phyloP scores from a whole-genome alignment of 441 rosid genomes.

The Gossypium laxum region DNA sequence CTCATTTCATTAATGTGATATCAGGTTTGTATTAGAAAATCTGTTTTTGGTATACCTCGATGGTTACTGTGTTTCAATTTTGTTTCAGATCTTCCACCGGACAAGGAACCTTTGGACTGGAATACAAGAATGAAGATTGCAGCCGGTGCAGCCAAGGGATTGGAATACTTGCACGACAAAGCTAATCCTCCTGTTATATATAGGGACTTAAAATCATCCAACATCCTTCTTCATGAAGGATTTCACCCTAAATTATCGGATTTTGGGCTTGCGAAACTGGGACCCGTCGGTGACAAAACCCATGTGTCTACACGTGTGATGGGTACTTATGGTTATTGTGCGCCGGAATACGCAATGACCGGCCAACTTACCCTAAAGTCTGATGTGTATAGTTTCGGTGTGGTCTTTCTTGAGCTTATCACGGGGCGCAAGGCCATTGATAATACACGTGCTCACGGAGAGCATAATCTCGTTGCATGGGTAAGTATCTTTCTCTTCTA shows the following conservation, averaged over 20 bases:
- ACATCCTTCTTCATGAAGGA: conserved; percentile 84
- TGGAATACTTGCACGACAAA: conserved; percentile 86
- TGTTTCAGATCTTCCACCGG: conserved; percentile 66
- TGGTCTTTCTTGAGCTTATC: conserved; percentile 90
- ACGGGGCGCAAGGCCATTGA: conserved; percentile 97
- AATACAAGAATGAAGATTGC: conserved; percentile 93
- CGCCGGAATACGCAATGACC: conserved; percentile 97
- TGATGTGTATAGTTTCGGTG: conserved; percentile 95
- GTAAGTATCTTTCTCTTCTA: conserved; percentile 30
- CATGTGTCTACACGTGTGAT: conserved; percentile 96
- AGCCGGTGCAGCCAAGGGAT: conserved; percentile 96
- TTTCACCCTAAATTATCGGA: conserved; percentile 88
- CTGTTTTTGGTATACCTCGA: neutral
- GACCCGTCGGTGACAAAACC: conserved; percentile 98
- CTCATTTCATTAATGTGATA: too few species aligned
- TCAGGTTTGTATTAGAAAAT: too few species aligned
- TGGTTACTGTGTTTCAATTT: conserved; percentile 10
- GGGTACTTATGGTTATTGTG: conserved; percentile 98
- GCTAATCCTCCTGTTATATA: conserved; percentile 96
- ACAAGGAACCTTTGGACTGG: conserved; percentile 89
- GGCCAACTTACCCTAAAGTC: conserved; percentile 92
- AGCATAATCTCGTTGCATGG: conserved; percentile 98
- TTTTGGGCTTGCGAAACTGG: conserved; percentile 89
- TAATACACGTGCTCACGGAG: conserved; percentile 64
- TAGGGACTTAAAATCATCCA: conserved; percentile 86